Conservation (phyloP, 2,329 filamentous ascomycete genomes). For the Apiospora arundinis region DNA sequence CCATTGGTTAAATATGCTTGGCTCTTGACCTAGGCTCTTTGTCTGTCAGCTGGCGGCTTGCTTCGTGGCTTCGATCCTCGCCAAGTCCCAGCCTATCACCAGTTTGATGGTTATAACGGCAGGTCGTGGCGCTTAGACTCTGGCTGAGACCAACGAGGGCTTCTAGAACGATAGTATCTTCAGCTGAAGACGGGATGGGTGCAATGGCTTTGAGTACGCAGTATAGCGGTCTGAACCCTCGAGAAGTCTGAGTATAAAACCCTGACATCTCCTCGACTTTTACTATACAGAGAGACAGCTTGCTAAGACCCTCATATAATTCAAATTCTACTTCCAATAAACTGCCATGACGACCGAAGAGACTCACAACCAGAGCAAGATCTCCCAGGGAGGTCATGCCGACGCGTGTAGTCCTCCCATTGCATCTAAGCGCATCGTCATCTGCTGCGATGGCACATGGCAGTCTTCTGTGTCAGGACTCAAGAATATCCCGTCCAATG, state of each 20-base stretch:
- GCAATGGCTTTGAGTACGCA: not conserved
- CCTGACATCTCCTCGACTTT: not conserved
- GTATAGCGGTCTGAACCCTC: not conserved
- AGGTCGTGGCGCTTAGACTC: not conserved
- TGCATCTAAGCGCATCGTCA: conserved; percentile 25
- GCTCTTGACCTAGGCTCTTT: not conserved
- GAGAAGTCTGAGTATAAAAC: not conserved
- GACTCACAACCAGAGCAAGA: not conserved
- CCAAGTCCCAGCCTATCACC: not conserved
- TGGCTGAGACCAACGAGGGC: not conserved
- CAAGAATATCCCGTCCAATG: conserved; percentile 33
- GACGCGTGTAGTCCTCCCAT: not conserved
- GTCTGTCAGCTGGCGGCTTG: not conserved
- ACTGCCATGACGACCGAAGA: not conserved
- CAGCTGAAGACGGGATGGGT: not conserved
- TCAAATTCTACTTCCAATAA: not conserved
- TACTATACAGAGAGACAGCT: not conserved
- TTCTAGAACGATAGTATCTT: not conserved
- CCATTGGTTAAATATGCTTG: not conserved
- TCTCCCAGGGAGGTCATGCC: not conserved
- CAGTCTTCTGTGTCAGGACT: conserved; percentile 31
- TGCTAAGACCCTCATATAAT: not conserved
- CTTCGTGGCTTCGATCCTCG: not conserved
- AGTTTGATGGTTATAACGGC: not conserved
- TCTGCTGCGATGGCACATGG: conserved; percentile 32